Evolutionary conservation across 1,284 basidiomycete species (phyloP).

Genomic region (Xerocomus nothofagi): DNA sequence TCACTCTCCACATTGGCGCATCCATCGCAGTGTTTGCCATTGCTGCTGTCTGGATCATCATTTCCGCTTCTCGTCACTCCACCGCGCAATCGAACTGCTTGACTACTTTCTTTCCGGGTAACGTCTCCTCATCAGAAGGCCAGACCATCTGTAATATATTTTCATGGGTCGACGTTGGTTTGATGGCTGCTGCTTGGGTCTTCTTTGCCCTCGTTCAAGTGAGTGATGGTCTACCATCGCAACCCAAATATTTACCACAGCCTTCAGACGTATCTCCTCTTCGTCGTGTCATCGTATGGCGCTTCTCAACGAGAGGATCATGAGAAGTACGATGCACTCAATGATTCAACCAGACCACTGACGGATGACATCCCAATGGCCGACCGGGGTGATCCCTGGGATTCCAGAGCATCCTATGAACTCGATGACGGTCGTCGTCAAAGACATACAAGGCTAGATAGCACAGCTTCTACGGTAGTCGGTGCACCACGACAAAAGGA

Average conservation of each 20-base stretch:
- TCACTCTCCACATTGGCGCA: conserved; percentile 63
- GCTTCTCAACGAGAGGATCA: conserved; percentile 76
- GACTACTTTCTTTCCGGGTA: conserved; percentile 52
- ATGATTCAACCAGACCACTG: conserved; percentile 63
- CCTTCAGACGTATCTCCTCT: conserved; percentile 63
- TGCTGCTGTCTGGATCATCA: conserved; percentile 76
- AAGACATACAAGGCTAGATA: conserved; percentile 52
- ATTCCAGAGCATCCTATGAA: conserved; percentile 55
- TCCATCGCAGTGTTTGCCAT: conserved; percentile 67
- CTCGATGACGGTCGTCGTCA: conserved; percentile 42
- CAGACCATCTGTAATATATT: conserved; percentile 81
- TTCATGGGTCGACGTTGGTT: conserved; percentile 87
- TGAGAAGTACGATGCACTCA: conserved; percentile 75
- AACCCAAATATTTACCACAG: conserved; percentile 5
- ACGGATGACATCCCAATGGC: conserved; percentile 65
- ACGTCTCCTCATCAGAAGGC: conserved; percentile 51
- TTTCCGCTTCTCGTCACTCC: conserved; percentile 74
- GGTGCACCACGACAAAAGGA: conserved; percentile 50
- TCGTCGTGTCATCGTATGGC: conserved; percentile 74
- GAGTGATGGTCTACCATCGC: conserved; percentile 1
- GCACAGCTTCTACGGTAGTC: conserved; percentile 54
- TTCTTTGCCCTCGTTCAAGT: conserved; percentile 76
- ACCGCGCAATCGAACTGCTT: conserved; percentile 70
- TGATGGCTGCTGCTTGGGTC: conserved; percentile 86
- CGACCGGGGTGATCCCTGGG: conserved; percentile 72